Evolutionary conservation across 2,329 filamentous ascomycete genomes (phyloP).

Genomic region (Paracamarosporium sp.): DNA sequence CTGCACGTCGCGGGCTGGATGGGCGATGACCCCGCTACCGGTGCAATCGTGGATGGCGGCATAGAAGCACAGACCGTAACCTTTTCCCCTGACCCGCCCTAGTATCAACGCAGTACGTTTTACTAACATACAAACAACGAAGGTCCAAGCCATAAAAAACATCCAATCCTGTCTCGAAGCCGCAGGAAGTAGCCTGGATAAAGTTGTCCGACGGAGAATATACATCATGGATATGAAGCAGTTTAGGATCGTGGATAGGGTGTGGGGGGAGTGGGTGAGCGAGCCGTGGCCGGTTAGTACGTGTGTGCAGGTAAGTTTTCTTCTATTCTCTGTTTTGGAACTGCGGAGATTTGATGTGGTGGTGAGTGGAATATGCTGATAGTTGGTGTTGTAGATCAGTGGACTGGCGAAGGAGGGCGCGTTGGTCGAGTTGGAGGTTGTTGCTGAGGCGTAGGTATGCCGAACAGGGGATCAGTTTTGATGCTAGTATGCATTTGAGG

Average conservation of each 20-base stretch:
- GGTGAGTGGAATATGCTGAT: background rate
- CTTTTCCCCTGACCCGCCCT: no score
- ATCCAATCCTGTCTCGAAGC: slow-evolving; percentile 9
- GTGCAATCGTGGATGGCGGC: background rate
- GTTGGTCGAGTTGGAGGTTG: slow-evolving; percentile 7
- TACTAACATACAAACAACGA: background rate
- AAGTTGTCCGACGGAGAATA: slow-evolving; percentile 2
- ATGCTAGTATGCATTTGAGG: no score
- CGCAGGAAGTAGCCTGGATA: slow-evolving; percentile 6
- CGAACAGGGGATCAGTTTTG: no score
- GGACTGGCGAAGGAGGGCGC: slow-evolving; percentile 8
- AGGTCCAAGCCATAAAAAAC: slow-evolving; percentile 6
- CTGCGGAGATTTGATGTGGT: background rate
- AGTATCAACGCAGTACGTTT: no score
- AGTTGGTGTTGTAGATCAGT: background rate
- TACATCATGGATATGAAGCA: slow-evolving; percentile 10
- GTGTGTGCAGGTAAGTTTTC: slow-evolving; percentile 4
- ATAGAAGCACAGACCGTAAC: slow-evolving; percentile 1
- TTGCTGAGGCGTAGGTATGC: background rate
- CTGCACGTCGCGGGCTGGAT: slow-evolving; percentile 9
- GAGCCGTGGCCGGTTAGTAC: slow-evolving; percentile 9
- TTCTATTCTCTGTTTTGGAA: no score
- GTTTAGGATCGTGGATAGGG: slow-evolving; percentile 6
- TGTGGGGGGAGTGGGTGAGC: slow-evolving; percentile 4
- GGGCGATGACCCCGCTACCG: slow-evolving; percentile 7